Evolutionary conservation across 306 rosid species (phyloP), one percentile per base, ranked within the genome.

Genomic region (Cucurbita ficifolia): DNA sequence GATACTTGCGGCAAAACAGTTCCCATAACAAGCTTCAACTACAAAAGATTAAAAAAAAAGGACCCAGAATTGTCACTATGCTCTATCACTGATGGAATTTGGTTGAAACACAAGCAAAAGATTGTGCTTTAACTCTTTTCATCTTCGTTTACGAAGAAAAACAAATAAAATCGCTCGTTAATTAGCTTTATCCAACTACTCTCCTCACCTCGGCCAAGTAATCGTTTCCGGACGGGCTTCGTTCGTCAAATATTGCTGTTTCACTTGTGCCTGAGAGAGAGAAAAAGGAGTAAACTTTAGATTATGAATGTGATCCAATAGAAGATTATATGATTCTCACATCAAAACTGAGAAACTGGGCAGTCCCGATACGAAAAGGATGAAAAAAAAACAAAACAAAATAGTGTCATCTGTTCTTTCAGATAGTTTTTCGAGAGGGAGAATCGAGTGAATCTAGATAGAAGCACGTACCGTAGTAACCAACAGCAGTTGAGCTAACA

Each of bases 401-500:
- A 22, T 8, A 39, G 10, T 22, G 73, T 2, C 24, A 49, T 49
- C 43, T 13, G 21, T 68, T 68, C 73, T 68, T 45, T 67, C 55
- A 0, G 1, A 48, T 9, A 45, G 50, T 45, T 11, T 1, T 46
- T 46, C 4, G 8, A 46, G 51, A 74, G 45, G 71, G 55, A 13
- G 11, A 68, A 72, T 53, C 68, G 62, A 38, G 75, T 53, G 77
- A 65, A 17, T 42, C 6, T 46, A 49, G 57, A 21, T 39, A 16
- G 68, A 71, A 19, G 52, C 78, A 81, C 94, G 49, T 73, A 90
- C 98, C 98, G 50, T 94, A 94, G 83, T 94, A 94, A 78, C 98
- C 98, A 42, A 94, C 92, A 39, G 98, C 98, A 1, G 98, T 94
- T 51, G 97, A 97, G 51, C 97, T 94, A 71, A 94, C 92, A 73